phyloP scores from a whole-genome alignment of 2,329 filamentous ascomycete genomes.

The Cordyceps javanica region DNA sequence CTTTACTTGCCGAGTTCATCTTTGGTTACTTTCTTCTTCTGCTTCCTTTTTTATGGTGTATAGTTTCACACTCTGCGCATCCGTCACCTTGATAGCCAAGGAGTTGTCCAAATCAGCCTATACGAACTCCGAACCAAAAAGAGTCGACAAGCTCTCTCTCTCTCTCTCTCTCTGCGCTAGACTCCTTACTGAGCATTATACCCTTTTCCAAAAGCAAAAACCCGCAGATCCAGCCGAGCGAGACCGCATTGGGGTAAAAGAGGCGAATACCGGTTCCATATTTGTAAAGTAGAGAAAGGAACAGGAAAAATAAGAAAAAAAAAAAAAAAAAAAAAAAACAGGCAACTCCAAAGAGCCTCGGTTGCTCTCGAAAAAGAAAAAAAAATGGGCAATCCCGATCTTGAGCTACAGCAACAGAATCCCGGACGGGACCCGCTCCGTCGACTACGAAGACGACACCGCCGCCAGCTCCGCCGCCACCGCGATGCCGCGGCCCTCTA shows the following conservation, averaged over 20 bases:
- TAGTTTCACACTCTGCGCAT: too few species aligned
- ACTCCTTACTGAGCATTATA: too few species aligned
- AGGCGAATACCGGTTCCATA: not conserved
- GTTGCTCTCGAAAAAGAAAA: too few species aligned
- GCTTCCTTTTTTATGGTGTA: too few species aligned
- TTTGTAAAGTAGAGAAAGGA: not conserved
- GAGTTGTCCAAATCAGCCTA: too few species aligned
- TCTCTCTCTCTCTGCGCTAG: not conserved
- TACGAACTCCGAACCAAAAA: too few species aligned
- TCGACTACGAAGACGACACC: too few species aligned
- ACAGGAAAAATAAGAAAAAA: not conserved
- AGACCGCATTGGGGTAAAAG: not conserved
- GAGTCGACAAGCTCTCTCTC: too few species aligned
- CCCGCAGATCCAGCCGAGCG: not conserved
- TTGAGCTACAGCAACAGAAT: constrained; percentile 2
- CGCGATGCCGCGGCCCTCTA: constrained; percentile 12
- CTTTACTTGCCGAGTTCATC: too few species aligned
- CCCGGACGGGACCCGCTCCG: not conserved
- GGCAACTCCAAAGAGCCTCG: not conserved
- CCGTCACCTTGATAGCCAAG: too few species aligned
- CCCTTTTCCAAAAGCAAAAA: too few species aligned
- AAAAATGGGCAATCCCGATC: constrained; percentile 5
- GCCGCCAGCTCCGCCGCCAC: constrained; percentile 1
- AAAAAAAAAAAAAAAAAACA: not conserved
- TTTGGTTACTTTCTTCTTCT: too few species aligned